Base-by-base conservation (phyloP, 2,329 filamentous ascomycete genomes). In the Colletotrichum sublineola region DNA sequence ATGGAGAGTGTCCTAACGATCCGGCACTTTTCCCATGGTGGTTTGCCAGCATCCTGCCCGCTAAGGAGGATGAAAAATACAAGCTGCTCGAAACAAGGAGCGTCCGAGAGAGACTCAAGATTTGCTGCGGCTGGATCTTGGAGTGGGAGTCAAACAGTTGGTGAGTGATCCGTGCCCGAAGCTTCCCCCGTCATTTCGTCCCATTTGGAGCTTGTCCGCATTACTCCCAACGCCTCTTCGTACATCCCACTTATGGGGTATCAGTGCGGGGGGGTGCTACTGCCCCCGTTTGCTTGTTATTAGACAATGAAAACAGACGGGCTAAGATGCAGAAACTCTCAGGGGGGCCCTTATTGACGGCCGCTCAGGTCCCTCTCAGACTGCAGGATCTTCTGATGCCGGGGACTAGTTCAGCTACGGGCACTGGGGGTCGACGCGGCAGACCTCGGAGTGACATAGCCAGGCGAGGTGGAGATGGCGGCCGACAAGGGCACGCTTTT, bases 1-100 rank as follows among this genome's bases (percentile, higher is more conserved):
- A 96, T 75, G 95, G 95, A 15, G 89, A 93, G 70, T 92, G 92
- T 29, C 95, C 94, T 0, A 85, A 89, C 20, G 94, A 97, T 77
- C 91, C 94, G 0, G 91, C 91, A 3, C 80, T 90, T 1, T 96
- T 97, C 75, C 93, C 95, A 0, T 97, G 95, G 87, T 98, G 95
- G 95, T 92, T 97, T 75, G 95, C 93, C 12, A 94, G 90, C 77
- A 91, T 96, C 29, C 82, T 97, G 15, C 94, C 94, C 0, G 90
- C 96, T 48, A 87, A 89, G 18, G 93, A 96, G 36, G 84, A 90
- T 38, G 92, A 96, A 77, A 97, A 96, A 79, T 97, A 97, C 76
- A 86, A 88, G 15, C 83, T 98, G 29, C 82, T 98, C 18, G 86
- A 86, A 15, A 93, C 92, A 6, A 91, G 87, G 3, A 96, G 93